Base-by-base conservation (phyloP, 192 early-diverging fungal species). In the Pilobolus umbonatus region DNA sequence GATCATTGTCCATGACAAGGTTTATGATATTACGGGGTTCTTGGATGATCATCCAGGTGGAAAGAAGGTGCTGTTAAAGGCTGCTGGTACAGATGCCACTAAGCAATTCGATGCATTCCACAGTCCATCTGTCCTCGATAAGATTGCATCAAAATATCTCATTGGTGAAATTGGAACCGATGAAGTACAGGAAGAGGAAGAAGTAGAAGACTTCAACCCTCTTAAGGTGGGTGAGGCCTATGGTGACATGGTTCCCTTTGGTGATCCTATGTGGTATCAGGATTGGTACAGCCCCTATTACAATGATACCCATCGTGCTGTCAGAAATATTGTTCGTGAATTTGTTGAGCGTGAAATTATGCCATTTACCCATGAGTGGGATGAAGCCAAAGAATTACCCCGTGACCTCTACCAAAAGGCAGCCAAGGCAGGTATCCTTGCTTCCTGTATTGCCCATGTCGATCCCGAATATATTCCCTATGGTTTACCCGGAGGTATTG, bases 81-180 rank as follows among this genome's bases (percentile, higher is more conserved):
- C 83, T 22, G 86, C 87, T 21, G 91, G 90, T 43, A 76, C 73
- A 14, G 91, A 93, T 71, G 91, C 91, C 25, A 74, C 86, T 24
- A 88, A 89, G 72, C 87, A 91, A 72, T 93, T 91, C 61, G 85
- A 90, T 68, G 77, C 87, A 62, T 93, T 93, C 77, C 91, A 93
- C 71, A 85, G 84, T 60, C 61, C 75, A 28, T 62, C 69, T 43
- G 66, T 89, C 35, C 69, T 92, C 19, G 79, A 79, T 22, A 83
- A 89, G 62, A 84, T 75, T 36, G 79, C 80, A 0, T 72, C 85
- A 28, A 70, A 81, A 51, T 69, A 88, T 32, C 67, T 74, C 51
- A 82, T 85, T 56, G 88, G 89, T 55, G 72, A 61, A 45, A 49
- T 89, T 35, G 88, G 88, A 17, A 55, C 66, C 35, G 75, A 71